Conservation (phyloP, 1,284 basidiomycete species). For the Xanthoconium separans region DNA sequence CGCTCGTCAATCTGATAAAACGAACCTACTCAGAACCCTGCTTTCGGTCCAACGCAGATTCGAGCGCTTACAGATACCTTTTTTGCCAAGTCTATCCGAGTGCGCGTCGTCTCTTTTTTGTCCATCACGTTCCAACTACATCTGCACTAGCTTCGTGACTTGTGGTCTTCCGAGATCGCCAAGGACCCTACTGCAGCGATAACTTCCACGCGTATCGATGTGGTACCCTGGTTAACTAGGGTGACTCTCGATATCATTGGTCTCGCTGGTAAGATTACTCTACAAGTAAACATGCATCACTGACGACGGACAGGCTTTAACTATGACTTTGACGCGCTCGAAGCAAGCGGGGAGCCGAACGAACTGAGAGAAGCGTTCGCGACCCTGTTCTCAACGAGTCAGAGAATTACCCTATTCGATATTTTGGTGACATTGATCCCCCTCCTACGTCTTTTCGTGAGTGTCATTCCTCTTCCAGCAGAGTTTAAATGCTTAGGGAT, state of each 20-base stretch:
- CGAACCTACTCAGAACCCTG: constrained; percentile 47
- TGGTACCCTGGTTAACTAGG: constrained; percentile 53
- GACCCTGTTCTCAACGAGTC: constrained; percentile 37
- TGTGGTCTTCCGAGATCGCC: constrained; percentile 38
- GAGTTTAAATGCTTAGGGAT: neutral
- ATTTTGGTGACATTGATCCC: constrained; percentile 41
- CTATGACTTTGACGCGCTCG: constrained; percentile 61
- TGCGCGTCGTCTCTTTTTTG: constrained; percentile 18
- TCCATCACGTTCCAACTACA: neutral
- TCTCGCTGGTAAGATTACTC: constrained; percentile 46
- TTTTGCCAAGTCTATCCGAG: constrained; percentile 49
- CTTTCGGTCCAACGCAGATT: constrained; percentile 53
- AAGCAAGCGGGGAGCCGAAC: constrained; percentile 34
- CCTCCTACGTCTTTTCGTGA: constrained; percentile 36
- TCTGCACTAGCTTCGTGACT: constrained; percentile 43
- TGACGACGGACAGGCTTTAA: constrained; percentile 49
- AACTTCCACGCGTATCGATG: constrained; percentile 38
- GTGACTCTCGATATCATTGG: constrained; percentile 71
- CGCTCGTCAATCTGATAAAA: neutral
- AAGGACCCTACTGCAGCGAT: constrained; percentile 19
- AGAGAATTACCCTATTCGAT: constrained; percentile 27
- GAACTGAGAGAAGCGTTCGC: constrained; percentile 51
- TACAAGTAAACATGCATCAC: neutral
- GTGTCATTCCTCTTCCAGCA: neutral
- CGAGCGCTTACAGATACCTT: constrained; percentile 55